Conservation (phyloP, 2,329 filamentous ascomycete genomes). For the Grosmannia clavigera region DNA sequence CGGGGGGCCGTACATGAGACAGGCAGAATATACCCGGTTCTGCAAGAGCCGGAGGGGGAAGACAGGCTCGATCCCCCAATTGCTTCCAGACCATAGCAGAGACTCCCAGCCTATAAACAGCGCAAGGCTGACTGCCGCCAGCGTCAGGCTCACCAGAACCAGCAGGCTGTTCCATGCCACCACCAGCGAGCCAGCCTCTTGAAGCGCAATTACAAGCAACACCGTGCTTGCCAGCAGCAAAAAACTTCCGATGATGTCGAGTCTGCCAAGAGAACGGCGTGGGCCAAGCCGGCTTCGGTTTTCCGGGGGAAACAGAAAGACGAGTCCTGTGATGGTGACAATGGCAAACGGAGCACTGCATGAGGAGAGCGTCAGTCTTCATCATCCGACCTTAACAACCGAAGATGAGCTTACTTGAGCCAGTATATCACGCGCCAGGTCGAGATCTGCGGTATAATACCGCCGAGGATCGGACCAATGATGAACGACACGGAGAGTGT, state of each 20-base stretch:
- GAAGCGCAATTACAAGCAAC: constrained; percentile 41
- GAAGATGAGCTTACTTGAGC: constrained; percentile 36
- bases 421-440: constrained; percentile 50
- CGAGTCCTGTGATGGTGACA: constrained; percentile 31
- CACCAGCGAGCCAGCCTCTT: constrained; percentile 41
- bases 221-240: constrained; percentile 39
- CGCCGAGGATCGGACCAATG: constrained; percentile 45
- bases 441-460: constrained; percentile 37
- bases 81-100: constrained; percentile 25
- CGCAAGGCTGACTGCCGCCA: constrained; percentile 35
- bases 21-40: constrained; percentile 36
- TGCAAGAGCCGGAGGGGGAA: constrained; percentile 37
- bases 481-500: constrained; percentile 46
- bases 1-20: constrained; percentile 27
- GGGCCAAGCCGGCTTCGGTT: constrained; percentile 1
- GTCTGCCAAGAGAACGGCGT: constrained; percentile 4
- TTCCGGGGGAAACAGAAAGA: constrained; percentile 20
- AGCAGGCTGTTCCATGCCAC: constrained; percentile 38
- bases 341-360: constrained; percentile 5
- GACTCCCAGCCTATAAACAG: constrained; percentile 40
- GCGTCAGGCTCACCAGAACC: constrained; percentile 35
- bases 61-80: constrained; percentile 36
- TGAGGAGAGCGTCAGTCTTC: not conserved
- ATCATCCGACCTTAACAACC: not conserved
- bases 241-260: constrained; percentile 18